These are phyloP conservation scores for Wickerhamiella spandovensis DNA, from an alignment of 805 yeast genomes.

Conservation along the genomic window DNA sequence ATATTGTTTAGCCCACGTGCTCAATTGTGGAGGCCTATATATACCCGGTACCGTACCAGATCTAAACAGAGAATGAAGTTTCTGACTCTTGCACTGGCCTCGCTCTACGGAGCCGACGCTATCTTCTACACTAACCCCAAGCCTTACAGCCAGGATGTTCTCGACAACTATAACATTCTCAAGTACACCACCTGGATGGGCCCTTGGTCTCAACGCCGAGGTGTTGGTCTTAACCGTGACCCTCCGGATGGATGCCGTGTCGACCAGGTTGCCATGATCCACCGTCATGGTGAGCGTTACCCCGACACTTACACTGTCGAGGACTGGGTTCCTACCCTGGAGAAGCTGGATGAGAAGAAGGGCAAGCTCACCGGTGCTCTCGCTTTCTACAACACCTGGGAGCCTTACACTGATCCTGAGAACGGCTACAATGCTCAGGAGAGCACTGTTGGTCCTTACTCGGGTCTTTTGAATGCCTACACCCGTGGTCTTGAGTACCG, in stretches of 20 bases:
- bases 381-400: constrained; percentile 35
- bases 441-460: constrained; percentile 36
- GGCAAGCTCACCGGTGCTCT: constrained; percentile 28
- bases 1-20: background rate
- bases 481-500: constrained; percentile 38
- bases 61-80: background rate
- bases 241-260: constrained; percentile 38
- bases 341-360: constrained; percentile 5
- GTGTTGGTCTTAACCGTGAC: constrained; percentile 40
- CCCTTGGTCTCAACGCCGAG: constrained; percentile 37
- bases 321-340: constrained; percentile 6
- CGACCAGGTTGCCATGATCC: constrained; percentile 40
- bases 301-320: constrained; percentile 23
- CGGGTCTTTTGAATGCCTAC: constrained; percentile 39
- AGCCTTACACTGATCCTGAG: constrained; percentile 29
- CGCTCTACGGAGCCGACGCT: background rate
- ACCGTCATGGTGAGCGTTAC: constrained; percentile 50
- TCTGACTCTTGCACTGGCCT: background rate
- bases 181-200: constrained; percentile 39
- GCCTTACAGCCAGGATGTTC: constrained; percentile 17
- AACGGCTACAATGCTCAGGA: constrained; percentile 36
- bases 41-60: background rate
- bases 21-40: background rate
- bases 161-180: constrained; percentile 35
- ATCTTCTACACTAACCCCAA: constrained; percentile 1